Base-by-base conservation (phyloP, 2,329 filamentous ascomycete species). In the Talaromyces marneffei region DNA sequence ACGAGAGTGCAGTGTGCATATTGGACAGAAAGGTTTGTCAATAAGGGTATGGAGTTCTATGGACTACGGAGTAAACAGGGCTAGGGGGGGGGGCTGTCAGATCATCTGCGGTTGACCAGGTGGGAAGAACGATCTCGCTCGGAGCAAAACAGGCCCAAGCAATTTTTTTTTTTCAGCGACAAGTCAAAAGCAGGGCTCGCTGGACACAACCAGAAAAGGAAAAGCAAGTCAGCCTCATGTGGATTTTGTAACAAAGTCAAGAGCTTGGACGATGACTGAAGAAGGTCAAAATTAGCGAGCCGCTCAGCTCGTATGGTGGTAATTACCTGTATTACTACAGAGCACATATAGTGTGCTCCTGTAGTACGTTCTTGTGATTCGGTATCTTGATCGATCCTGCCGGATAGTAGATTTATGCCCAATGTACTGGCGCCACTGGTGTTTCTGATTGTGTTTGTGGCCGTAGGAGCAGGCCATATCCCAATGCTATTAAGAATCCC, bases 261-360 rank as follows among this genome's bases (percentile, higher is more conserved):
- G 50, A 53, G 29, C n/a, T 33, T 31, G 31, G 52, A 55, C 52
- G 23, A 40, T 25, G 16, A 39, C 57, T 59, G 57, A 59, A 52
- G 44, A 53, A 39, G 54, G 60, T 46, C 60, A 58, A 62, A 62
- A 57, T 56, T 62, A 62, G 60, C 60, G 60, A 62, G 60, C 60
- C n/a, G 57, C 33, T 52, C 48, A 33, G 27, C 48, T 31, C 14
- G 52, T 55, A 55, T n/a, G 23, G 33, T 14, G 4, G 27, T 31
- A 52, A 31, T 52, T 33, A 52, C 27, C 9, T 33, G 48, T 52
- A 48, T 48, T 29, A 27, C 40, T 2, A 4, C 14, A n/a, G n/a
- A n/a, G n/a, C n/a, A n/a, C n/a, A 35, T 31, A 9, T 31, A 31
- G 4, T 31, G 29, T 31, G 4, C 29, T 35, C 14, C 8, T 35